Base-by-base conservation (phyloP, 768 basidiomycete species). In the Inosperma sp. region DNA sequence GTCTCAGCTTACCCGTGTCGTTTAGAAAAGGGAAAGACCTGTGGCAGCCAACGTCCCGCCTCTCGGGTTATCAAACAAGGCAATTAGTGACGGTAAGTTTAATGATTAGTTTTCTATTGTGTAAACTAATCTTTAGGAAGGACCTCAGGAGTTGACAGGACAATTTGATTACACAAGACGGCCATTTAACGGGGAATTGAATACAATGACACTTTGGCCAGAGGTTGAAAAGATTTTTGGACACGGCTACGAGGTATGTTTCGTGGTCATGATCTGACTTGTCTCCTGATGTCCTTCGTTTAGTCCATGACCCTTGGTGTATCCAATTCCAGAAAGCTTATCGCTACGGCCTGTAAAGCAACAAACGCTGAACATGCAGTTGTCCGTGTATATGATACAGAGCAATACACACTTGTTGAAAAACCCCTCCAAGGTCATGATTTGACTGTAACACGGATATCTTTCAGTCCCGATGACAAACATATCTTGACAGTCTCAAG, bases 171-270 rank as follows among this genome's bases (percentile, higher is more conserved):
- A 50, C 14, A 55, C 63, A 10, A 56, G 76, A 44, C 70, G 78
- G n/a, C 86, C 96, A 0, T 90, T 92, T 50, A 96, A 98, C 63
- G 91, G 89, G 9, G 93, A 97, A 65, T 76, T 98, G 0, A 84
- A 91, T 0, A 78, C 83, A 0, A 78, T 80, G 13, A 98, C 95
- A 0, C 74, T 98, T 1, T 99, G 96, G 96, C 96, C 95, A 0
- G 96, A 99, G 70, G 73, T 83, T 1, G 96, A 98, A 60, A 99
- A 99, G 65, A 75, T 99, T 1, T 99, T 96, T 65, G 96, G 95
- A 4, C 96, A 98, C 66, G 93, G 95, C 34, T 98, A 97, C 60
- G 96, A 99, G 79, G 92, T 87, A 53, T 45, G 69, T 27, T 23
- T 14, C 12, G 22, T 35, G 8, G 46, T n/a, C 30, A 34, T 33